Base-by-base conservation (phyloP, 2,329 filamentous ascomycete genomes). In the Botrytis deweyae region DNA sequence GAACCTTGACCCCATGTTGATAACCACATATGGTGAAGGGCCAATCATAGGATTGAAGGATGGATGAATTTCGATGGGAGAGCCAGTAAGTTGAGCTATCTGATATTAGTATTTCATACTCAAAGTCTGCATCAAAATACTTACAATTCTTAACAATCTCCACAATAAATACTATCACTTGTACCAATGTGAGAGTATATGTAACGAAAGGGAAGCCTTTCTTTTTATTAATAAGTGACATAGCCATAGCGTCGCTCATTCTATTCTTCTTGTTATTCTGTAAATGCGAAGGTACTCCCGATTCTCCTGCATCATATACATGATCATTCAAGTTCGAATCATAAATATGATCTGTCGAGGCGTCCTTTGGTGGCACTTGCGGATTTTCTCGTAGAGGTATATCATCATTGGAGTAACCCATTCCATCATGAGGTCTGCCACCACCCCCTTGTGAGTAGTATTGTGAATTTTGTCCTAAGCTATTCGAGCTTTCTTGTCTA, bases 41-140 rank as follows among this genome's bases (percentile, higher is more conserved):
- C 96, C 96, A 80, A 99, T 97, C 94, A 99, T 97, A 74, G 93
- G 92, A 84, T 98, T 99, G 85, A 99, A 97, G 25, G 87, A 88
- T 1, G 96, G 96, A 73, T 95, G 89, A 36, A 81, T 80, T 77
- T 80, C 77, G 72, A 81, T 82, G 2, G 81, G 80, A 0, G 92
- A 91, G 72, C 92, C 92, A 1, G 95, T 98, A 44, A 95, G 84
- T 78, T 92, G 87, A 70, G 87, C 92, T 94, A 76, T 20, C 14
- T 38, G 68, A 25, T 52, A 66, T 77, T 73, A 78, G 74, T 68
- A 71, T 55, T 22, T 52, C 25, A 20, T 67, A n/a, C 4, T 16
- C 25, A 29, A 67, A 67, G 8, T 22, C 22, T 16, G 29, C 40
- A 58, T 16, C n/a, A 20, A 36, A 75, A 38, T n/a, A 82, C 89